These are phyloP conservation scores for Chenopodium suecicum DNA, from an alignment of 148 eudicot species.

Conservation along the genomic window DNA sequence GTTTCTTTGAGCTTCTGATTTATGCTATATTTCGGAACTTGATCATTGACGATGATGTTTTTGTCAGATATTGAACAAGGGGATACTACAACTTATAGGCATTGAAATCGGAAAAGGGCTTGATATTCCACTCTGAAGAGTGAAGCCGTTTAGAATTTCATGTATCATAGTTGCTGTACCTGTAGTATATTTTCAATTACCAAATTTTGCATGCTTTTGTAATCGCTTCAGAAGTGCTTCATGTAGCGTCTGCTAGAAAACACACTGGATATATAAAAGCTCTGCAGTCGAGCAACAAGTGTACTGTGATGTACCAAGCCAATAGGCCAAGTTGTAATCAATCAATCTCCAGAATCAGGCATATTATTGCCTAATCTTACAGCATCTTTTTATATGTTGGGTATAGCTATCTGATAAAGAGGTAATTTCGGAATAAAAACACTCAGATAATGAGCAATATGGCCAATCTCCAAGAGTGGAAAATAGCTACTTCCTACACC, in stretches of 20 bases:
- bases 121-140: conserved; percentile 73
- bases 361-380: too few relatives aligned
- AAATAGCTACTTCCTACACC: too few relatives aligned
- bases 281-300: neutral
- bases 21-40: too few relatives aligned
- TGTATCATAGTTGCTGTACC: conserved; percentile 3
- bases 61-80: conserved; percentile 80
- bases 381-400: too few relatives aligned
- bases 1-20: neutral
- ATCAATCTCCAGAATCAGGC: too few relatives aligned
- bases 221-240: neutral
- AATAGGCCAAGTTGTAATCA: too few relatives aligned
- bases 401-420: too few relatives aligned
- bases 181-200: neutral
- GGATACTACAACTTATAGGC: conserved; percentile 80
- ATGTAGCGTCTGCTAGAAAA: neutral
- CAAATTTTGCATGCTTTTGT: neutral
- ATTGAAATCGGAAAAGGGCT: conserved; percentile 96
- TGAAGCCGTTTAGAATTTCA: neutral
- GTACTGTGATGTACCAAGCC: neutral
- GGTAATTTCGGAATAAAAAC: too few relatives aligned
- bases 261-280: neutral
- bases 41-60: neutral
- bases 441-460: too few relatives aligned
- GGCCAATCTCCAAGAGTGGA: too few relatives aligned